Conservation (phyloP, 805 yeast species). For the Wickerhamiella spandovensis region DNA sequence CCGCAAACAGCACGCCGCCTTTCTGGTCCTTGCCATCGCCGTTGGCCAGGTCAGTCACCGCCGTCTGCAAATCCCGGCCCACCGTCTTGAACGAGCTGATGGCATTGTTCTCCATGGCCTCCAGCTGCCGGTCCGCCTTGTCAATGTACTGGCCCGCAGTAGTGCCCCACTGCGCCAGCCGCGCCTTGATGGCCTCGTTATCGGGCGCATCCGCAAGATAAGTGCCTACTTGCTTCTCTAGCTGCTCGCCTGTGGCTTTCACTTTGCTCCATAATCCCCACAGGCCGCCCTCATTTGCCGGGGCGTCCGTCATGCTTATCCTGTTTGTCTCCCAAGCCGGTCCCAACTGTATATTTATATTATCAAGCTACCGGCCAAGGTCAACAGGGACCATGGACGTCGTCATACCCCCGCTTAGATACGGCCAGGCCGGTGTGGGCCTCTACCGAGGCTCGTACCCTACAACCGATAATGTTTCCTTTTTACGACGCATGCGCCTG, state of each 20-base stretch:
- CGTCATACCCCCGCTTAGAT: constrained; percentile 48
- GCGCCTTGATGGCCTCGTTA: constrained; percentile 16
- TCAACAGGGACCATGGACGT: too few species aligned
- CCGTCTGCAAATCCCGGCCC: constrained; percentile 32
- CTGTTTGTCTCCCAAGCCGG: background rate
- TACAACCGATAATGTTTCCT: constrained; percentile 55
- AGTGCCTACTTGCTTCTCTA: background rate
- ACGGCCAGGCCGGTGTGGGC: constrained; percentile 52
- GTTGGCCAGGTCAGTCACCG: constrained; percentile 32
- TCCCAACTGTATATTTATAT: too few species aligned
- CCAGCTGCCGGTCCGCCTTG: constrained; percentile 59
- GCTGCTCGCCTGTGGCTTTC: background rate
- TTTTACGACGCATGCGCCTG: constrained; percentile 49
- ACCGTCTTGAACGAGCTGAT: constrained; percentile 44
- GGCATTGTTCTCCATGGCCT: constrained; percentile 57
- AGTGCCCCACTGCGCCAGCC: constrained; percentile 23
- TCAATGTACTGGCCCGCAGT: constrained; percentile 55
- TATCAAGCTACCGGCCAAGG: too few species aligned
- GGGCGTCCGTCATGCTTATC: background rate
- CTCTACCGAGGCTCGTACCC: constrained; percentile 84
- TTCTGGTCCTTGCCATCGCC: constrained; percentile 13
- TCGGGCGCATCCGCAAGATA: constrained; percentile 9
- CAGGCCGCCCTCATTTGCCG: background rate
- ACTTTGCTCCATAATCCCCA: constrained; percentile 1
- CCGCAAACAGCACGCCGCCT: constrained; percentile 32